Evolutionary conservation across 805 yeast species (phyloP).

Genomic region (Candida vaughaniae): DNA sequence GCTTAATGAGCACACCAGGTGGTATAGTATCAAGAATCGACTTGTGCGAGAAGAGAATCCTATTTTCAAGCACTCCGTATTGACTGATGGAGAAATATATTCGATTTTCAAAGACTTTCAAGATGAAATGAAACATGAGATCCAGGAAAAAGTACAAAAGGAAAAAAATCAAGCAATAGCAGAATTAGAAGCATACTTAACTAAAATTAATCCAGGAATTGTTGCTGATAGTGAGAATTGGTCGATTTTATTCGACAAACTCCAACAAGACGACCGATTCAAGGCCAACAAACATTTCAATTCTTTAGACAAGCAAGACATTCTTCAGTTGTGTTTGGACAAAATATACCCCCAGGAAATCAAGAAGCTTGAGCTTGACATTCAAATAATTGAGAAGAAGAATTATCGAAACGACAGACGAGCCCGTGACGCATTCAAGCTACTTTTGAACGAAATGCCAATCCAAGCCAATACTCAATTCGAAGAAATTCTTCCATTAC

Average conservation of each 20-base stretch:
- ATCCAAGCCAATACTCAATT: constrained; percentile 55
- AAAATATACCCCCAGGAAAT: constrained; percentile 31
- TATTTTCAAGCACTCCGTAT: constrained; percentile 57
- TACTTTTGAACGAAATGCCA: constrained; percentile 43
- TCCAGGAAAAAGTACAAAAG: constrained; percentile 20
- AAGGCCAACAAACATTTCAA: constrained; percentile 58
- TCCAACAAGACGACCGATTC: constrained; percentile 50
- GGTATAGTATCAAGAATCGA: constrained; percentile 54
- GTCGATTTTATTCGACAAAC: constrained; percentile 33
- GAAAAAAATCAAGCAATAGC: constrained; percentile 47
- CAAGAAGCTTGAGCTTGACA: constrained; percentile 18
- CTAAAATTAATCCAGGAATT: constrained; percentile 29
- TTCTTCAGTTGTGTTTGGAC: constrained; percentile 50
- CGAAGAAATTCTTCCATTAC: constrained; percentile 48
- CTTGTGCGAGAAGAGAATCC: constrained; percentile 63
- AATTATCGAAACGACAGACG: constrained; percentile 60
- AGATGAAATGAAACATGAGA: constrained; percentile 32
- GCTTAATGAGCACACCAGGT: constrained; percentile 58
- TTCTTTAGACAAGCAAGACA: constrained; percentile 55
- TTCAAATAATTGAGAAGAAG: constrained; percentile 24
- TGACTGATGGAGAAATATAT: constrained; percentile 56
- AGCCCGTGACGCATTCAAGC: constrained; percentile 61
- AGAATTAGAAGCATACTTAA: constrained; percentile 54
- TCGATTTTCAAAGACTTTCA: constrained; percentile 55
- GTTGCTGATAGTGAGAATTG: constrained; percentile 32